phyloP scores from a whole-genome alignment of 2,329 filamentous ascomycete species.

The Cadophora gregata region DNA sequence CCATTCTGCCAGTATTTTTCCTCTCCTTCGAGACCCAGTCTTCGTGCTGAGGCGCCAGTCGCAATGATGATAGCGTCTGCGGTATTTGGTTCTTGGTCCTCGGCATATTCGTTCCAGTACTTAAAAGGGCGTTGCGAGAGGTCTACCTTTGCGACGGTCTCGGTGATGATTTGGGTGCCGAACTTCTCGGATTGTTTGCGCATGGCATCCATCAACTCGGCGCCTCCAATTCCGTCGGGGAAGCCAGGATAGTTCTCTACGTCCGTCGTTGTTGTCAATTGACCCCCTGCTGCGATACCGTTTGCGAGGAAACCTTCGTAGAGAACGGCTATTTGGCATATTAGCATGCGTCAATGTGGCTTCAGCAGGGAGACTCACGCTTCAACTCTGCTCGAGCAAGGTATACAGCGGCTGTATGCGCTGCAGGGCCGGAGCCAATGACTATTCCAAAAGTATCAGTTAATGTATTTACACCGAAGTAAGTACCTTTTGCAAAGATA shows the following conservation, averaged over 20 bases:
- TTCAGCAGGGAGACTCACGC: conserved; percentile 51
- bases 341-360: conserved; percentile 41
- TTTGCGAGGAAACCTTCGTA: conserved; percentile 99
- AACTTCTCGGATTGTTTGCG: conserved; percentile 88
- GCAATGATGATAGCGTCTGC: conserved; percentile 93
- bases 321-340: conserved; percentile 66
- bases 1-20: conserved; percentile 98
- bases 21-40: conserved; percentile 84
- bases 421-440: conserved; percentile 93
- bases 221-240: conserved; percentile 84
- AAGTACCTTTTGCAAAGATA: background rate
- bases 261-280: conserved; percentile 97
- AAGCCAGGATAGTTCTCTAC: conserved; percentile 99
- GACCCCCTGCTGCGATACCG: conserved; percentile 92
- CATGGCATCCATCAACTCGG: conserved; percentile 95
- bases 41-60: conserved; percentile 89
- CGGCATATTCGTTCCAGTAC: conserved; percentile 89
- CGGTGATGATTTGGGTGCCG: conserved; percentile 90
- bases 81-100: conserved; percentile 79
- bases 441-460: conserved; percentile 52
- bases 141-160: conserved; percentile 91
- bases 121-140: conserved; percentile 85
- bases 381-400: conserved; percentile 92
- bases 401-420: conserved; percentile 97
- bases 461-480: background rate